phyloP scores from a whole-genome alignment of 148 eudicot genomes.

The Rhododendron simsii region DNA sequence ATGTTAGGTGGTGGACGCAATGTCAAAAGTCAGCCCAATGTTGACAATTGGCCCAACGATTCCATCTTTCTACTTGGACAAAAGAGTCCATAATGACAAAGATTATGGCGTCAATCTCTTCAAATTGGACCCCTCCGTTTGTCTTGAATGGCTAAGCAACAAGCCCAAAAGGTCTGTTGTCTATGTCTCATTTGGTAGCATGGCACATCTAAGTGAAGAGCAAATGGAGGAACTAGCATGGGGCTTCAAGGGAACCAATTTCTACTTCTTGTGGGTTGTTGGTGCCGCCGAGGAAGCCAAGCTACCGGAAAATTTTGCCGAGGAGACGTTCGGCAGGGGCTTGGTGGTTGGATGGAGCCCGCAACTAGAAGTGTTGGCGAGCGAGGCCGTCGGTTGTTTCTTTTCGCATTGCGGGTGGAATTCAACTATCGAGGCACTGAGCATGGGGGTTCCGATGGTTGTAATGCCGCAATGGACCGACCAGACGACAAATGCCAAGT shows the following conservation, averaged over 20 bases:
- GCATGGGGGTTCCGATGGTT: slow-evolving; percentile 39
- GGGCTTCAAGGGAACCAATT: slow-evolving; percentile 19
- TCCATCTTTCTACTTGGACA: too few species aligned
- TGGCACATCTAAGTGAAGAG: slow-evolving; percentile 20
- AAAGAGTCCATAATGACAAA: slow-evolving; percentile 19
- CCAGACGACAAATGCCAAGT: slow-evolving; percentile 43
- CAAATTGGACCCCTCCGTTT: slow-evolving; percentile 6
- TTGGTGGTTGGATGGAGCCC: slow-evolving; percentile 34
- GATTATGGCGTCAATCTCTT: slow-evolving; percentile 33
- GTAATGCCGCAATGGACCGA: slow-evolving; percentile 56
- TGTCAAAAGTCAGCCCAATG: slow-evolving; percentile 29
- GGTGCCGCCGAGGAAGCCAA: slow-evolving; percentile 24
- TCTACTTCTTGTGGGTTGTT: slow-evolving; percentile 36
- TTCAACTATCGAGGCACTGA: slow-evolving; percentile 33
- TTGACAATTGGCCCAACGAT: too few species aligned
- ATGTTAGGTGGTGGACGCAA: slow-evolving; percentile 29
- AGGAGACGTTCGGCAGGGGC: slow-evolving; percentile 20
- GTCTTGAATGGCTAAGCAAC: slow-evolving; percentile 29
- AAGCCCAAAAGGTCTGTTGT: slow-evolving; percentile 41
- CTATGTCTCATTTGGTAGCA: slow-evolving; percentile 50
- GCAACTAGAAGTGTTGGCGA: slow-evolving; percentile 37
- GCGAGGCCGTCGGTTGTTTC: slow-evolving; percentile 34
- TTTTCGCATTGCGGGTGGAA: slow-evolving; percentile 50
- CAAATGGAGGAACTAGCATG: slow-evolving; percentile 45
- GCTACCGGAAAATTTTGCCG: slow-evolving; percentile 10